A percentile compares a stretch with the other conserved stretches of the same genome.
Conservation (phyloP, 2,329 filamentous ascomycete genomes). For the Alternaria hordeiaustralica region DNA sequence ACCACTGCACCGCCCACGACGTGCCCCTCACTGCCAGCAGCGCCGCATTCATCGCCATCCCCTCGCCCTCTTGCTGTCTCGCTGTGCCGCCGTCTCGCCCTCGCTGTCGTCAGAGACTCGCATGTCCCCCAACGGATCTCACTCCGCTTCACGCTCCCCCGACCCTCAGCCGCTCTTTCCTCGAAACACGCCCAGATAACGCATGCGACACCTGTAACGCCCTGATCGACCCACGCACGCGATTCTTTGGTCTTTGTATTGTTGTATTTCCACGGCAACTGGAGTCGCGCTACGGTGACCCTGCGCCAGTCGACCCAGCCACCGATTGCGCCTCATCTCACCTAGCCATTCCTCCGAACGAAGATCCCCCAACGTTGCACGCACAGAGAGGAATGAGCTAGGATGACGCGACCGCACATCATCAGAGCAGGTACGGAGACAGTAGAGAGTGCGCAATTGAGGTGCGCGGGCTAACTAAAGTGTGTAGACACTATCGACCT, state of each 20-base stretch:
- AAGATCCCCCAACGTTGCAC: conserved; percentile 7
- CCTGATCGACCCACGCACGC: conserved; percentile 20
- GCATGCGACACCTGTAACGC: conserved; percentile 23
- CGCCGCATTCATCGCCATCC: conserved; percentile 2
- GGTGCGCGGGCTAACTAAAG: conserved; percentile 31
- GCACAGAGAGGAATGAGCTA: conserved; percentile 43
- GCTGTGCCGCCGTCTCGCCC: not conserved
- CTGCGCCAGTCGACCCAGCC: conserved; percentile 29
- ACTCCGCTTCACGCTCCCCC: not conserved
- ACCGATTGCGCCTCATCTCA: conserved; percentile 36
- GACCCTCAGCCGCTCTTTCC: conserved; percentile 21
- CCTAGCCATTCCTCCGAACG: conserved; percentile 27
- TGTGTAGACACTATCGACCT: conserved; percentile 88
- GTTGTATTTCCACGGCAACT: not conserved
- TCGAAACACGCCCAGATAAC: conserved; percentile 8
- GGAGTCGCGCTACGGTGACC: conserved; percentile 10
- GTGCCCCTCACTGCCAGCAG: not conserved
- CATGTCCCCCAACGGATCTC: conserved; percentile 25
- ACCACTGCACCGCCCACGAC: not conserved
- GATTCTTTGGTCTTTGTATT: conserved; percentile 9
- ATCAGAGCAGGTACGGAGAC: conserved; percentile 60
- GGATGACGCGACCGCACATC: conserved; percentile 63
- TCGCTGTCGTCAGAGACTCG: conserved; percentile 8
- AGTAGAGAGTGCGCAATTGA: not conserved
- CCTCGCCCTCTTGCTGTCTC: not conserved